Evolutionary conservation across 108 stramenopile species (phyloP).

Genomic region (Cyclostephanos tholiformis): DNA sequence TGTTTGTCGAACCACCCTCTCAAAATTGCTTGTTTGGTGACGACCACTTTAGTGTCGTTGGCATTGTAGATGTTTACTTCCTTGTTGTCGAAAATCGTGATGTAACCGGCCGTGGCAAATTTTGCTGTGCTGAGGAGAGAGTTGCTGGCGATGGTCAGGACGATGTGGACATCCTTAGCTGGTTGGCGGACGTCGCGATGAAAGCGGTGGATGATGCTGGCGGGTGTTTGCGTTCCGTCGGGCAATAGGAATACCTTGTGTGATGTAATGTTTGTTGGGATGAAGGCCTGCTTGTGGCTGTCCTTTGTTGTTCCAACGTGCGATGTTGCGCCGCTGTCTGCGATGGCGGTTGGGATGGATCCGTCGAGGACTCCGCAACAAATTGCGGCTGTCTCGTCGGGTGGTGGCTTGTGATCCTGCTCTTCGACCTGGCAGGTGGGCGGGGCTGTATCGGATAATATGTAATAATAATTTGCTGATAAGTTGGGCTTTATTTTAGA

Average conservation of each 20-base stretch:
- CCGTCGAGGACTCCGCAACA: background rate
- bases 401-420: background rate
- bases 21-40: background rate
- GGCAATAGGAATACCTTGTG: background rate
- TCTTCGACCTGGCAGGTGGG: conserved; percentile 1
- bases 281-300: background rate
- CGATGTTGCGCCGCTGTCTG: background rate
- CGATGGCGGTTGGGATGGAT: background rate
- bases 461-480: background rate
- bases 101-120: conserved; percentile 11
- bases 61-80: background rate
- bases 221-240: background rate
- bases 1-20: background rate
- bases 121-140: conserved; percentile 18
- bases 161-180: too few species aligned
- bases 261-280: background rate
- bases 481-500: too few species aligned
- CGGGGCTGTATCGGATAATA: background rate
- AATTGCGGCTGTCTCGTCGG: background rate
- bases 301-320: too few species aligned
- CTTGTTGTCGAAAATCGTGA: background rate
- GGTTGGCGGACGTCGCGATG: background rate
- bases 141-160: background rate
- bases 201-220: background rate
- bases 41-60: background rate